Conservation (phyloP, 441 rosid species). For the Corymbia calophylla region DNA sequence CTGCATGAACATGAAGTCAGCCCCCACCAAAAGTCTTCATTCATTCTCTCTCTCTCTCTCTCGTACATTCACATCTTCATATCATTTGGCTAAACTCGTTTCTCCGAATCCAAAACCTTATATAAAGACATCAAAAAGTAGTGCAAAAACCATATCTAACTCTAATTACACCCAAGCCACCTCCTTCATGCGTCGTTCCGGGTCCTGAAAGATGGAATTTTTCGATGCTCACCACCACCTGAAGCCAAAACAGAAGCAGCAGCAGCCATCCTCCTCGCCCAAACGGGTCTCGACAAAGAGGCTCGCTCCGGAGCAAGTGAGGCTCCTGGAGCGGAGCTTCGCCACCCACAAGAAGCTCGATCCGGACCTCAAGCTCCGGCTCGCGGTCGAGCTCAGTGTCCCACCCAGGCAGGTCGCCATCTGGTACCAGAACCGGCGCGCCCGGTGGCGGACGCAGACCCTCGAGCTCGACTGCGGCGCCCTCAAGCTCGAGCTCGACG, state of each 20-base stretch:
- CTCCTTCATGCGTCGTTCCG: neutral
- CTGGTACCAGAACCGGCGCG: slow-evolving; percentile 13
- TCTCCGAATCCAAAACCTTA: neutral
- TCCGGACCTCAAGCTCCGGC: neutral
- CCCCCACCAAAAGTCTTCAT: neutral
- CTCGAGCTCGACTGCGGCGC: neutral
- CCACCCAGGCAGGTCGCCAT: slow-evolving; percentile 6
- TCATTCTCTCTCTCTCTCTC: neutral
- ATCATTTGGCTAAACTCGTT: neutral
- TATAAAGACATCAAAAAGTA: neutral
- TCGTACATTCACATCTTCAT: neutral
- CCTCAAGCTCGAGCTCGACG: neutral
- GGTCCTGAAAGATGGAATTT: neutral
- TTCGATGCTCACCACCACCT: neutral
- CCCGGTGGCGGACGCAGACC: slow-evolving; percentile 1
- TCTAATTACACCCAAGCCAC: neutral
- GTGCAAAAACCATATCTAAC: neutral
- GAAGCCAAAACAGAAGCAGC: neutral
- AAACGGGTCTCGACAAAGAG: neutral
- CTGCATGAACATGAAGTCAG: neutral
- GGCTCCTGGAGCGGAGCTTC: slow-evolving; percentile 2
- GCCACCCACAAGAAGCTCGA: neutral
- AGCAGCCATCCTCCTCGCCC: neutral
- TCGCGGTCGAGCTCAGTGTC: neutral
- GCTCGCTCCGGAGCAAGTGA: neutral